Conservation (phyloP, 352 stramenopile genomes). For the Pythium phragmitis region DNA sequence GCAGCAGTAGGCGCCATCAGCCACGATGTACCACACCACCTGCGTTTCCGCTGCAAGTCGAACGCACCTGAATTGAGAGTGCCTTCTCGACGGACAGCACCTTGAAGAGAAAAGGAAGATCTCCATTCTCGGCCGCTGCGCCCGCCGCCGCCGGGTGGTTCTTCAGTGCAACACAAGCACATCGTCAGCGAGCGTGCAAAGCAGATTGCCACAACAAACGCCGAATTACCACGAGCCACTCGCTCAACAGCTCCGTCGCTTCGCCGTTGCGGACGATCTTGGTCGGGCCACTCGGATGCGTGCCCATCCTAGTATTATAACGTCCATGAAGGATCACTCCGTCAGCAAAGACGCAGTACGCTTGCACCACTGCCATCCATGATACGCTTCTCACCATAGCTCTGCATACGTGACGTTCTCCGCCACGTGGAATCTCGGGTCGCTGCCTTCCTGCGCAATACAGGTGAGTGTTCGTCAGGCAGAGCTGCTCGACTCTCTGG, state of each 20-base stretch:
- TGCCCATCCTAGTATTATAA: conserved; percentile 83
- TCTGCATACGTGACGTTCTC: conserved; percentile 74
- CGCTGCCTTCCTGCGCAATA: conserved; percentile 38
- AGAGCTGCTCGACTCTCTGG: background rate
- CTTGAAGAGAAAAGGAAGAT: conserved; percentile 99
- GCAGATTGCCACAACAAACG: background rate
- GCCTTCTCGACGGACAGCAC: conserved; percentile 97
- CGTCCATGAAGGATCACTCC: background rate
- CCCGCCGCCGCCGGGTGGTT: conserved; percentile 41
- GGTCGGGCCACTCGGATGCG: conserved; percentile 92
- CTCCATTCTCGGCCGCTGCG: conserved; percentile 35
- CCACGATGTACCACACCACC: background rate
- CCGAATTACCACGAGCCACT: conserved; percentile 52
- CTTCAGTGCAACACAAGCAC: conserved; percentile 19
- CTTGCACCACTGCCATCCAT: background rate
- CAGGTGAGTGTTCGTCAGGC: background rate
- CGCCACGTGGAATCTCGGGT: conserved; percentile 48
- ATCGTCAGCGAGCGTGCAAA: conserved; percentile 1
- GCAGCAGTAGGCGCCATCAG: background rate
- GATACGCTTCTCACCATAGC: conserved; percentile 67
- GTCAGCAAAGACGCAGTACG: background rate
- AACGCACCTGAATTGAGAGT: conserved; percentile 93
- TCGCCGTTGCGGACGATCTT: conserved; percentile 55
- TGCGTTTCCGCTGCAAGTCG: background rate
- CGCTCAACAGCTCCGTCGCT: conserved; percentile 56